Evolutionary conservation across 2,329 filamentous ascomycete genomes (phyloP), one percentile per base, ranked within the genome.

Genomic region (Ophiocordyceps camponoti-saundersi): DNA sequence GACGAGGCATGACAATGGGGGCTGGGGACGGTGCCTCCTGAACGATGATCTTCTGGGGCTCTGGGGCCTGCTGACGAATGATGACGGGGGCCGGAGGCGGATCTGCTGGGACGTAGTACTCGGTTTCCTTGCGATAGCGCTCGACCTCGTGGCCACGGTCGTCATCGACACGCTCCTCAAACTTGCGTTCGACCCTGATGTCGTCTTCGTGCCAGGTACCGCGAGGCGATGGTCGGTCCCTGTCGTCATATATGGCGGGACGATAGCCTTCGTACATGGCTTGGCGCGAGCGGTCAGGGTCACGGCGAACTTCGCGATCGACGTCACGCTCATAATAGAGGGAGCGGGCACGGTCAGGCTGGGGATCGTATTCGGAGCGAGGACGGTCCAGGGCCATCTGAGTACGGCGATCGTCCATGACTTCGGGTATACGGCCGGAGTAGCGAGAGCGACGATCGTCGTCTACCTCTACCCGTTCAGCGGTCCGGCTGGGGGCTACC

Each of bases 41-140:
- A 10, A 79, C 68, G 51, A 79, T 75, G 53, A 79, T 77, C 56
- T 72, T 72, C 56, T 79, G 75, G 2, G 68, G 67, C 56, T 79
- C 73, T 2, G 69, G 66, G 1, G 69, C 66, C 45, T 69, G 67
- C 53, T 75, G 71, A 46, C 74, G 73, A 51, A 79, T 75, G 47
- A 79, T 65, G 49, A 79, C 69, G 6, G 74, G 74, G 2, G 67
- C 57, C 5, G 67, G 67, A 11, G 68, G 61, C 13, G 72, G 70
- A 21, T 73, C 66, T 23, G 68, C 64, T 3, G 70, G 70, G 42
- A 70, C 64, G 54, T 73, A 81, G 57, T 79, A 80, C 53, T 81
- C 77, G 2, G 74, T 76, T 57, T 81, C 77, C 58, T 72, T 73
- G 55, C 72, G 72, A 55, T 77, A 78, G 56, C 69, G 70, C 57